These are phyloP conservation scores for Agaricus blazei DNA, from an alignment of 768 basidiomycete species.

Conservation along the genomic window DNA sequence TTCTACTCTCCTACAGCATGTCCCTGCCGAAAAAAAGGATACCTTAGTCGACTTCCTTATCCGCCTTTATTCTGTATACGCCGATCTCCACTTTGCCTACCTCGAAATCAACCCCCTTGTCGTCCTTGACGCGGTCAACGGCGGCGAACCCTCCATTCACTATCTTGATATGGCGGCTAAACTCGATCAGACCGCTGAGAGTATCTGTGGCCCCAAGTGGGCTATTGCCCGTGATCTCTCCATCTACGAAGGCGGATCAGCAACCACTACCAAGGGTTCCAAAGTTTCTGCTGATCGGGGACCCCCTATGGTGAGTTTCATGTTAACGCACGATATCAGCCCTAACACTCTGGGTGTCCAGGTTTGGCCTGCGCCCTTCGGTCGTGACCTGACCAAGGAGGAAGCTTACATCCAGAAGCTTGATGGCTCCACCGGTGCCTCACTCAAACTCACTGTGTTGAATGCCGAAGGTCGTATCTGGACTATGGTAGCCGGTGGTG, in stretches of 20 bases:
- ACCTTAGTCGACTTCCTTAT: slow-evolving; percentile 93
- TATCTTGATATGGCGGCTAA: slow-evolving; percentile 99
- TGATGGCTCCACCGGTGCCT: slow-evolving; percentile 95
- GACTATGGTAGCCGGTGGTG: slow-evolving; percentile 99
- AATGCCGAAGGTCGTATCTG: slow-evolving; percentile 94
- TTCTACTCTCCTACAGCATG: slow-evolving; percentile 72
- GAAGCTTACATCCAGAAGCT: slow-evolving; percentile 99
- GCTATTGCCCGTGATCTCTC: slow-evolving; percentile 90
- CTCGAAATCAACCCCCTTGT: slow-evolving; percentile 99
- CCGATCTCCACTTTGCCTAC: slow-evolving; percentile 98
- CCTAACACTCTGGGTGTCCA: slow-evolving; percentile 15
- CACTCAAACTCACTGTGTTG: slow-evolving; percentile 95
- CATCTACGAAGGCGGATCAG: slow-evolving; percentile 49
- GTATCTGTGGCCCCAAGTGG: slow-evolving; percentile 98
- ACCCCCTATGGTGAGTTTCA: slow-evolving; percentile 78
- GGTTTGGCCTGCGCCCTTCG: slow-evolving; percentile 92
- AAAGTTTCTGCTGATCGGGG: slow-evolving; percentile 86
- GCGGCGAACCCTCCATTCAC: slow-evolving; percentile 72
- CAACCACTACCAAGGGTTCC: slow-evolving; percentile 36
- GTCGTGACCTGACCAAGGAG: slow-evolving; percentile 96
- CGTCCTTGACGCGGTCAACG: slow-evolving; percentile 74
- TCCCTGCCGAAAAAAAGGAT: slow-evolving; percentile 81
- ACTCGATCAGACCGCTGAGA: slow-evolving; percentile 98
- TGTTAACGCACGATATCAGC: background rate
- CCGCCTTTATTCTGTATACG: slow-evolving; percentile 95